Base-by-base conservation (phyloP, 2,329 filamentous ascomycete genomes). In the Diaporthe sp. region DNA sequence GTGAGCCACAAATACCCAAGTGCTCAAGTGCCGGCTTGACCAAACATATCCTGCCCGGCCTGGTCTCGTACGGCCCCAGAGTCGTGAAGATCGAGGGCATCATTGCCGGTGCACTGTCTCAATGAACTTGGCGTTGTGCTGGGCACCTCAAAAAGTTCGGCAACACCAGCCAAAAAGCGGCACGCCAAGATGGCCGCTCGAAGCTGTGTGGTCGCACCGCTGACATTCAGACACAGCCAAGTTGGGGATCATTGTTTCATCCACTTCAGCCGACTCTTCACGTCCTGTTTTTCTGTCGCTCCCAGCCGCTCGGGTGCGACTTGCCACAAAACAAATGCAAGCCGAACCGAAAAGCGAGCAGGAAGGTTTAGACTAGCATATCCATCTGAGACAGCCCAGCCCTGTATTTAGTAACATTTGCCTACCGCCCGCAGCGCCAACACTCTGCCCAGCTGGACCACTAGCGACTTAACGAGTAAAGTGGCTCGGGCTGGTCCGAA, bases 231-330 rank as follows among this genome's bases (percentile, higher is more conserved):
- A 70, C 34, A 70, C 65, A 55, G 65, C 65, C 65, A 70, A 70
- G 65, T 55, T 70, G 65, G 65, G 65, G 65, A 70, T 55, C 65
- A 42, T 55, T 55, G 49, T 70, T 70, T 70, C 46, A 70, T 55
- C 46, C n/a, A 70, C 46, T 55, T 55, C 65, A 68, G 46, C 65
- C 46, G 65, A 53, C 65, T 51, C 34, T 55, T 28, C 22, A 70
- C 49, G 49, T 55, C 49, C 49, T 42, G 65, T 53, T 53, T 51
- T 37, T 10, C 9, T 8, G 37, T 39, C 31, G 65, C 28, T 42
- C 46, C 46, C 65, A 68, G 31, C 65, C 65, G 37, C 49, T 53
- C 25, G 46, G 65, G 49, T 70, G 34, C 49, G n/a, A 25, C 22
- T 55, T 42, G 49, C 49, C 15, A 34, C 49, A 49, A 55, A 55